phyloP scores from a whole-genome alignment of 2,329 filamentous ascomycete species.

The Botryotinia narcissicola region DNA sequence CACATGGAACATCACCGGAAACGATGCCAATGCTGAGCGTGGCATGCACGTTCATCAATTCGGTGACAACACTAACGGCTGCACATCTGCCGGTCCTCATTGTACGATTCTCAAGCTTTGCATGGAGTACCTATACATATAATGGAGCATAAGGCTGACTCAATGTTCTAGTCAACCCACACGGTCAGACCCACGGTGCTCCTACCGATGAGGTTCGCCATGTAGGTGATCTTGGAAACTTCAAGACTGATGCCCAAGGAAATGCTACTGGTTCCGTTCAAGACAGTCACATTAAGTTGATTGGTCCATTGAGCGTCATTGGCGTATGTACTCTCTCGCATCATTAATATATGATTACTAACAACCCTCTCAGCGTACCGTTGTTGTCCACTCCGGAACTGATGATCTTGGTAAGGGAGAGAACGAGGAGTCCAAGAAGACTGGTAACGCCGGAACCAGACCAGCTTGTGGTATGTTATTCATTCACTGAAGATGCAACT shows the following conservation, averaged over 20 bases:
- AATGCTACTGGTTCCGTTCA: constrained; percentile 77
- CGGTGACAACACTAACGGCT: constrained; percentile 99
- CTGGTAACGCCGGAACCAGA: constrained; percentile 88
- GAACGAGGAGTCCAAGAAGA: constrained; percentile 96
- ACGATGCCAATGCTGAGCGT: constrained; percentile 93
- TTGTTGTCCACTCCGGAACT: constrained; percentile 92
- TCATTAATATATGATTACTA: constrained; percentile 26
- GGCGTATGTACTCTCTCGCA: constrained; percentile 57
- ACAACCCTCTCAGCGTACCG: constrained; percentile 65
- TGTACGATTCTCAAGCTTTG: constrained; percentile 56
- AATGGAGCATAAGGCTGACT: constrained; percentile 23
- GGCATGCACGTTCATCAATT: constrained; percentile 99
- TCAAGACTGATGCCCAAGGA: constrained; percentile 91
- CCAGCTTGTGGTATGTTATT: constrained; percentile 81
- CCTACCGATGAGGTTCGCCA: constrained; percentile 81
- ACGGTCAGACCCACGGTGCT: constrained; percentile 87
- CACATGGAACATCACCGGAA: constrained; percentile 86
- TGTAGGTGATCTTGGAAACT: constrained; percentile 96
- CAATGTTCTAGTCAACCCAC: constrained; percentile 80
- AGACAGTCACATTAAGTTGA: constrained; percentile 90
- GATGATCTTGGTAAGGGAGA: constrained; percentile 94
- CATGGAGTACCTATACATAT: neutral
- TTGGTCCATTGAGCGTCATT: constrained; percentile 91
- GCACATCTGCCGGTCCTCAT: constrained; percentile 96
- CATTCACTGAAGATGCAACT: neutral